Evolutionary conservation across 306 rosid genomes (phyloP).

Genomic region (Citrullus colocynthis): DNA sequence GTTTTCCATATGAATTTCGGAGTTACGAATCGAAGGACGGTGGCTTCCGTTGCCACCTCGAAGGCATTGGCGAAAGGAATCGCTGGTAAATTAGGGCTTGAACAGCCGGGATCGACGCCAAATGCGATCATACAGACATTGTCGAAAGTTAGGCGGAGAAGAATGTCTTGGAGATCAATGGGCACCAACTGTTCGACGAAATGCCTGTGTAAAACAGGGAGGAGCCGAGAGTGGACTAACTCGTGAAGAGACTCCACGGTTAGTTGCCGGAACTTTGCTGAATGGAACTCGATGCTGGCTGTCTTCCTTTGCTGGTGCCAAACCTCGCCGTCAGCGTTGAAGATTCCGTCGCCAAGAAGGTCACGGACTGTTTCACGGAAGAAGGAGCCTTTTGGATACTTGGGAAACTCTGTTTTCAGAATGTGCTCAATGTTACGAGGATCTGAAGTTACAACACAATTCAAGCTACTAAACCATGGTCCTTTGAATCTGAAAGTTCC

Average conservation of each 20-base stretch:
- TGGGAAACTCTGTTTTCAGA: slow-evolving; percentile 56
- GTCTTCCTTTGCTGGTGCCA: slow-evolving; percentile 87
- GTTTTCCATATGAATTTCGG: slow-evolving; percentile 51
- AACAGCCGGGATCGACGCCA: slow-evolving; percentile 86
- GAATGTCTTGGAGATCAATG: slow-evolving; percentile 67
- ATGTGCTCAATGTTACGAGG: slow-evolving; percentile 76
- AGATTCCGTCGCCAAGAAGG: slow-evolving; percentile 73
- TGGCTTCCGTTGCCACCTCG: slow-evolving; percentile 80
- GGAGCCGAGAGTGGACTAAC: slow-evolving; percentile 58
- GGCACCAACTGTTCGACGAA: slow-evolving; percentile 15
- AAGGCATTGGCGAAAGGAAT: slow-evolving; percentile 77
- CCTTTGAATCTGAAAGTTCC: slow-evolving; percentile 63
- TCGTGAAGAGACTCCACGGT: slow-evolving; percentile 42
- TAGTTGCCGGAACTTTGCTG: slow-evolving; percentile 47
- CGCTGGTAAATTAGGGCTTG: slow-evolving; percentile 26
- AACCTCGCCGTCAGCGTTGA: slow-evolving; percentile 57
- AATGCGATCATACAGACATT: slow-evolving; percentile 86
- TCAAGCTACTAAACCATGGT: slow-evolving; percentile 56
- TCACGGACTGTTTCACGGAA: slow-evolving; percentile 51
- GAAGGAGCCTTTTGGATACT: slow-evolving; percentile 63
- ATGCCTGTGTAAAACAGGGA: slow-evolving; percentile 34
- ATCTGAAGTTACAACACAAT: slow-evolving; percentile 58
- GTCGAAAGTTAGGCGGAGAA: slow-evolving; percentile 68
- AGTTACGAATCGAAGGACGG: slow-evolving; percentile 48
- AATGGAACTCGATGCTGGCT: slow-evolving; percentile 79